Evolutionary conservation across 202 grass and related monocot genomes (phyloP).

Genomic region (Alloteropsis angusta): DNA sequence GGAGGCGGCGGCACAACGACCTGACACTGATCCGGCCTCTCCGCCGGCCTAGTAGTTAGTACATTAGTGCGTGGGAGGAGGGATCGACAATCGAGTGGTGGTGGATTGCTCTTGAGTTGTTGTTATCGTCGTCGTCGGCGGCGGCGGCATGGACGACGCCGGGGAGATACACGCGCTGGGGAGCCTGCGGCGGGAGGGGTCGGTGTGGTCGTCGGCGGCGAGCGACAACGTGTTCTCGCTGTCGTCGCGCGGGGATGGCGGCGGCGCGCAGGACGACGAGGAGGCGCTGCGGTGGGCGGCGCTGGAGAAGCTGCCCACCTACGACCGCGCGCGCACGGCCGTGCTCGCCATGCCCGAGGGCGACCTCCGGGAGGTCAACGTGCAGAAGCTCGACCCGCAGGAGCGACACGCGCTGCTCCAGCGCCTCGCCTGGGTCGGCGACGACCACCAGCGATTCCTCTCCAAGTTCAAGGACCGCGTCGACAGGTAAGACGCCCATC

Average conservation of each 20-base stretch:
- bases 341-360: constrained; percentile 49
- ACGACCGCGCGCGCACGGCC: constrained; percentile 39
- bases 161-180: constrained; percentile 54
- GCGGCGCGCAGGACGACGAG: constrained; percentile 31
- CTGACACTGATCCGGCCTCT: neutral
- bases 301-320: constrained; percentile 58
- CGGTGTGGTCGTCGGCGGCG: constrained; percentile 41
- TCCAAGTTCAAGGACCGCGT: constrained; percentile 54
- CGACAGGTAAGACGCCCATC: constrained; percentile 14
- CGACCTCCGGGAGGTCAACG: constrained; percentile 39
- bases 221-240: constrained; percentile 27
- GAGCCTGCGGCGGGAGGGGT: constrained; percentile 37
- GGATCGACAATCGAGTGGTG: no score
- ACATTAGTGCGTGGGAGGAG: neutral
- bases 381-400: constrained; percentile 30
- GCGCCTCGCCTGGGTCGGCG: constrained; percentile 37
- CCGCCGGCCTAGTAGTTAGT: neutral
- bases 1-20: neutral
- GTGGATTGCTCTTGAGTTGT: neutral
- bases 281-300: constrained; percentile 63
- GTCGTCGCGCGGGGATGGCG: constrained; percentile 21
- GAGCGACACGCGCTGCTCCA: constrained; percentile 50
- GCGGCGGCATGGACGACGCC: constrained; percentile 30
- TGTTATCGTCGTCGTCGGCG: neutral
- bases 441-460: constrained; percentile 39